phyloP scores from a whole-genome alignment of 192 early-diverging fungal species.

The Coemansia sp. region DNA sequence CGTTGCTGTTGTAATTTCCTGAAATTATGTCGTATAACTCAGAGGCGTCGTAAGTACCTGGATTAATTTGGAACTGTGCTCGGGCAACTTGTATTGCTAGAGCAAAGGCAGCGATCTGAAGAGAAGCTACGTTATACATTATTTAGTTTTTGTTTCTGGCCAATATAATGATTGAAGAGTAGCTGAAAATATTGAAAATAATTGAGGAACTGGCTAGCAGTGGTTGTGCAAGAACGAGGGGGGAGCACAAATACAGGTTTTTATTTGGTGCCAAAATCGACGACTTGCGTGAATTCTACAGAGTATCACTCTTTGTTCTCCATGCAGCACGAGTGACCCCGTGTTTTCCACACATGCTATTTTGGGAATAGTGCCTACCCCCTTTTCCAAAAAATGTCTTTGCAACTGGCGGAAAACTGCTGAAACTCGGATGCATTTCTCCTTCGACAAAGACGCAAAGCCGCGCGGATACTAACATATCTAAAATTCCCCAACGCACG shows the following conservation, averaged over 20 bases:
- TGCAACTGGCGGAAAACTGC: not conserved
- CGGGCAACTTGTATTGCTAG: not conserved
- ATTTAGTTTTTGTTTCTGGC: not conserved
- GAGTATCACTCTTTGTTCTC: not conserved
- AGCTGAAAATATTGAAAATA: not conserved
- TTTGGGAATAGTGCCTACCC: not conserved
- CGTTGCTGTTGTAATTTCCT: slow-evolving; percentile 28
- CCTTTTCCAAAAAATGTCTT: not conserved
- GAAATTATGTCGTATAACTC: slow-evolving; percentile 24
- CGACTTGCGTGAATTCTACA: not conserved
- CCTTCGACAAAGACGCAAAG: not conserved
- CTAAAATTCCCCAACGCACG: not conserved
- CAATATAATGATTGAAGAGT: not conserved
- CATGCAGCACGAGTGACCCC: not conserved
- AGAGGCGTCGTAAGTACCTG: slow-evolving; percentile 27
- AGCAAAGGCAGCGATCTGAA: not conserved
- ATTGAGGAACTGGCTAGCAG: not conserved
- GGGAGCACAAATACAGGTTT: not conserved
- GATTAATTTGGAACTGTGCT: slow-evolving; percentile 34
- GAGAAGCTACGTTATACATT: not conserved
- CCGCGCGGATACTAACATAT: not conserved
- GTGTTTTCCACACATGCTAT: not conserved
- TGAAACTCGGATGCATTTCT: not conserved
- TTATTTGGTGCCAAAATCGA: not conserved
- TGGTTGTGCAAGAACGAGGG: not conserved